Percentiles rank a stretch among this genome's conserved stretches.
phyloP scores from a whole-genome alignment of 2,329 filamentous ascomycete genomes.

The Xylaria multiplex region DNA sequence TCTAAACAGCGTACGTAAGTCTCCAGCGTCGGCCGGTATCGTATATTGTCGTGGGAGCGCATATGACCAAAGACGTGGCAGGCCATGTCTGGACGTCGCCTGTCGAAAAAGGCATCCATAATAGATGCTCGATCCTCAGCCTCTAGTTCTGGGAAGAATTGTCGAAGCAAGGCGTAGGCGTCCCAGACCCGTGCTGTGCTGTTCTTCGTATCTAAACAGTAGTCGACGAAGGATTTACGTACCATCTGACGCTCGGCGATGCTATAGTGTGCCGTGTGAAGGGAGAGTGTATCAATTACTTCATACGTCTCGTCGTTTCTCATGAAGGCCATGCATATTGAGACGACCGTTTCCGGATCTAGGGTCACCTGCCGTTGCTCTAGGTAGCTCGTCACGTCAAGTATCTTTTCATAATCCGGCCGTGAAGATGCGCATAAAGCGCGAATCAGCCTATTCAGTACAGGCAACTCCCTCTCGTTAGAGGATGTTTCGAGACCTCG shows the following conservation, averaged over 20 bases:
- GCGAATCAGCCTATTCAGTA: constrained; percentile 77
- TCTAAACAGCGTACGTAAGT: constrained; percentile 83
- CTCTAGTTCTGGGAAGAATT: constrained; percentile 74
- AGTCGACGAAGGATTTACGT: constrained; percentile 71
- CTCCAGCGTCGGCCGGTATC: constrained; percentile 73
- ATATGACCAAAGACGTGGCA: constrained; percentile 91
- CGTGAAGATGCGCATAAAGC: constrained; percentile 70
- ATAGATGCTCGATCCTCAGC: constrained; percentile 72
- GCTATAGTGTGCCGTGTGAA: constrained; percentile 76
- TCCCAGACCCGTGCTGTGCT: constrained; percentile 73
- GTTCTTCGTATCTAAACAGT: constrained; percentile 70
- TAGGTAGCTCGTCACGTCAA: constrained; percentile 76
- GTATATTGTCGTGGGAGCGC: constrained; percentile 75
- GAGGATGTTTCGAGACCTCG: constrained; percentile 64
- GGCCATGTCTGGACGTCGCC: constrained; percentile 84
- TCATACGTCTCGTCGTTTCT: constrained; percentile 80
- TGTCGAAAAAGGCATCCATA: constrained; percentile 84
- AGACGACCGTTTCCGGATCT: constrained; percentile 77
- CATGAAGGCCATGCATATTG: constrained; percentile 78
- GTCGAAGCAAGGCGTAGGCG: constrained; percentile 71
- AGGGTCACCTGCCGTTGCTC: constrained; percentile 76
- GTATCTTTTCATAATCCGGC: constrained; percentile 75
- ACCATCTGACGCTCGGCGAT: constrained; percentile 74
- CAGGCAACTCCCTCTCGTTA: constrained; percentile 67
- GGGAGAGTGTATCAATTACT: constrained; percentile 82